Evolutionary conservation across 2,329 filamentous ascomycete species (phyloP).

Genomic region (Monosporascus ibericus): DNA sequence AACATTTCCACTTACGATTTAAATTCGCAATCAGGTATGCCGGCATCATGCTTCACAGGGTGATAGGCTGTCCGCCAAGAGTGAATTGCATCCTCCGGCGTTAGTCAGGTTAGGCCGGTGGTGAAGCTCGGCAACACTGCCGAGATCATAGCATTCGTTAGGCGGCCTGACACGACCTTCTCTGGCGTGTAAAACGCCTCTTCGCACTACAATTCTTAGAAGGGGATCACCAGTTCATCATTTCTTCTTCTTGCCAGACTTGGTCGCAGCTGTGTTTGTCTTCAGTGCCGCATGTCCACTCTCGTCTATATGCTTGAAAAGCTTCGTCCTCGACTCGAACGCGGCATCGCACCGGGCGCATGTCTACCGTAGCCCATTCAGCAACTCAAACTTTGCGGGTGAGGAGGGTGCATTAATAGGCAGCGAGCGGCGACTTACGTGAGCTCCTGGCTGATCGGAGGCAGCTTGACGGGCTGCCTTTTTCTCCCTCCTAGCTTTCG

Average conservation of each 20-base stretch:
- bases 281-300: slow-evolving; percentile 56
- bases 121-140: too few relatives aligned
- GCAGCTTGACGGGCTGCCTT: slow-evolving; percentile 36
- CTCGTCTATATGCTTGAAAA: slow-evolving; percentile 69
- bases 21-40: too few relatives aligned
- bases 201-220: too few relatives aligned
- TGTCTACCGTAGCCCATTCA: slow-evolving; percentile 25
- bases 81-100: too few relatives aligned
- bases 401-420: background rate
- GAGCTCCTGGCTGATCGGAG: slow-evolving; percentile 24
- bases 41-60: too few relatives aligned
- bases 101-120: too few relatives aligned
- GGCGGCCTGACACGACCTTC: too few relatives aligned
- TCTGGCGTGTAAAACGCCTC: too few relatives aligned
- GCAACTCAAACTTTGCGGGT: background rate
- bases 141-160: too few relatives aligned
- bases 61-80: too few relatives aligned
- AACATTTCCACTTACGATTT: background rate
- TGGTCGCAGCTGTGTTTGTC: slow-evolving; percentile 9
- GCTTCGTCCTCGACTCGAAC: slow-evolving; percentile 58
- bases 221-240: slow-evolving; percentile 15
- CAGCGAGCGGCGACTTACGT: slow-evolving; percentile 24
- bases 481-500: slow-evolving; percentile 44
- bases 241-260: slow-evolving; percentile 32
- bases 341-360: slow-evolving; percentile 39